Percentiles rank a stretch among this genome's conserved stretches.
phyloP scores from a whole-genome alignment of 495 filamentous ascomycete genomes.

The Neurospora tetraspora region DNA sequence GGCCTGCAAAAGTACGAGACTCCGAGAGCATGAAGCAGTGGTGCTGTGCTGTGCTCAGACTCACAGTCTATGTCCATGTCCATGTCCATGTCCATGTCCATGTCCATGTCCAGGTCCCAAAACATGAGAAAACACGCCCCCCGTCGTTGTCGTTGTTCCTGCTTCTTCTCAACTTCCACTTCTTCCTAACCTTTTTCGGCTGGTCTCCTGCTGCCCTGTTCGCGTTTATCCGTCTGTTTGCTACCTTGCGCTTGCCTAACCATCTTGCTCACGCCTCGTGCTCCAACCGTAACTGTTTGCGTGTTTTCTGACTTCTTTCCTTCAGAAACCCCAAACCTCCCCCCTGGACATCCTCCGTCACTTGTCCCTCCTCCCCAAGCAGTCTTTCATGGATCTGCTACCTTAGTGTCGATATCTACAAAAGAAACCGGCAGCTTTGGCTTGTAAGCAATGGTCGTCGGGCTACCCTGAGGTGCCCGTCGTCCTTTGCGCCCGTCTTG shows the following conservation, averaged over 20 bases:
- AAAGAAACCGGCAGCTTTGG: not conserved
- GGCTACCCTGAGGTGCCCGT: not conserved
- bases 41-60: not conserved
- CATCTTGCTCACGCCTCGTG: not conserved
- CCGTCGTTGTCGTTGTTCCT: not conserved
- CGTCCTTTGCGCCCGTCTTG: not conserved
- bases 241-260: not conserved
- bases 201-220: not conserved
- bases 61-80: too few species aligned
- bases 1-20: not conserved
- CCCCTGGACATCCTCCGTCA: not conserved
- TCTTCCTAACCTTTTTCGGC: not conserved
- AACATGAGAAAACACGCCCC: not conserved
- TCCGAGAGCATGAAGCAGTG: not conserved
- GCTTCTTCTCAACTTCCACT: not conserved
- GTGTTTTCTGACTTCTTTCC: not conserved
- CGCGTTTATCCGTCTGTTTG: not conserved
- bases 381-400: not conserved
- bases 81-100: not conserved
- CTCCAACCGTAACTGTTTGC: not conserved
- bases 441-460: not conserved
- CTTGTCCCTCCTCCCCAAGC: not conserved
- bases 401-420: not conserved
- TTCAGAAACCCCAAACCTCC: not conserved
- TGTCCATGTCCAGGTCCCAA: not conserved